Evolutionary conservation across 2,329 filamentous ascomycete species (phyloP).

Genomic region (Aureobasidium mangrovei): DNA sequence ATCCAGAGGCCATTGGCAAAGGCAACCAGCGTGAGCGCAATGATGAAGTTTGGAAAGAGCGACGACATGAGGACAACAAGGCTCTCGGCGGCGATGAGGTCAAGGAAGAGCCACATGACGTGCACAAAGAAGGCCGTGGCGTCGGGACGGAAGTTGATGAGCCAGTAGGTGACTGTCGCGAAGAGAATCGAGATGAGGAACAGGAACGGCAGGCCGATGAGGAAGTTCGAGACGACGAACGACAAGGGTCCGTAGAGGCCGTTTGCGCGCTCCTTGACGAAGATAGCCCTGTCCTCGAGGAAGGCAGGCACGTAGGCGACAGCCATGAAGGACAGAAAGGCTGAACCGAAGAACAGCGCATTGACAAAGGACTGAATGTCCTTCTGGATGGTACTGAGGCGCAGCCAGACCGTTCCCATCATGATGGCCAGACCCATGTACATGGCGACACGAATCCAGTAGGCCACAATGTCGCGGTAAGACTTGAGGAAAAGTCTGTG

Average conservation of each 20-base stretch:
- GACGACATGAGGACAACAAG: slow-evolving; percentile 67
- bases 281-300: slow-evolving; percentile 64
- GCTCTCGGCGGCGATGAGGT: slow-evolving; percentile 71
- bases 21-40: slow-evolving; percentile 66
- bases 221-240: slow-evolving; percentile 67
- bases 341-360: slow-evolving; percentile 51
- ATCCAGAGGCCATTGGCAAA: slow-evolving; percentile 87
- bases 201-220: slow-evolving; percentile 70
- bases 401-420: slow-evolving; percentile 83
- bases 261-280: slow-evolving; percentile 67
- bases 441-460: slow-evolving; percentile 72
- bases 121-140: slow-evolving; percentile 63
- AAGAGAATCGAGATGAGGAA: slow-evolving; percentile 69
- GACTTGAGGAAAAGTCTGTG: slow-evolving; percentile 74
- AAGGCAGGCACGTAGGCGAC: slow-evolving; percentile 75
- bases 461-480: slow-evolving; percentile 70
- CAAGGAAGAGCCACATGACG: slow-evolving; percentile 77
- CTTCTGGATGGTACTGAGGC: slow-evolving; percentile 55
- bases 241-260: slow-evolving; percentile 65
- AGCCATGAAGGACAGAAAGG: slow-evolving; percentile 43
- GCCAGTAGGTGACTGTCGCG: slow-evolving; percentile 67
- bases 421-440: slow-evolving; percentile 68
- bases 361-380: slow-evolving; percentile 74
- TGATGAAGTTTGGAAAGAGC: slow-evolving; percentile 67
- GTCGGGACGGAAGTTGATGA: slow-evolving; percentile 61